phyloP scores from a whole-genome alignment of 176 grass and related monocot species.

The Paspalum notatum region DNA sequence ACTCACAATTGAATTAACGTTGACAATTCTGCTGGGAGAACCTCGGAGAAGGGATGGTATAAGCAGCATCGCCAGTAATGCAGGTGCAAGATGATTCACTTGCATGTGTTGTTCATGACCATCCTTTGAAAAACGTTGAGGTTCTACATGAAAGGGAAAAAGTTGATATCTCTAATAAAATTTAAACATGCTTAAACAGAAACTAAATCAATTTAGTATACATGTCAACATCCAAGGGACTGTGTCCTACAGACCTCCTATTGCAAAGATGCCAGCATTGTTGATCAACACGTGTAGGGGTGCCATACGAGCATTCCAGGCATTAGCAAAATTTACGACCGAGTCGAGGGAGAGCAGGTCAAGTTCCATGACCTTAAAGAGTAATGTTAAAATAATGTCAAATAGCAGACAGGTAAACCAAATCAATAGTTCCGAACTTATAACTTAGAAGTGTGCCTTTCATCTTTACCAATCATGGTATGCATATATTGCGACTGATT shows the following conservation, averaged over 20 bases:
- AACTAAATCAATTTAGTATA: neutral
- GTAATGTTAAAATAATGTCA: conserved; percentile 40
- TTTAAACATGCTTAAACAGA: neutral
- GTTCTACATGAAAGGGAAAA: conserved; percentile 52
- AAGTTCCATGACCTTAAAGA: conserved; percentile 96
- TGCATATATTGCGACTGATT: conserved; percentile 8
- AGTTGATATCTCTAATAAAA: neutral
- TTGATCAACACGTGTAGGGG: conserved; percentile 93
- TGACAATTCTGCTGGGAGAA: conserved; percentile 94
- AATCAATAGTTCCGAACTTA: conserved; percentile 23
- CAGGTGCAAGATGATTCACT: conserved; percentile 97
- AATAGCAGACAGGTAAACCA: conserved; percentile 4
- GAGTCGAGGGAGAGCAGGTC: conserved; percentile 89
- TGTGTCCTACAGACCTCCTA: conserved; percentile 69
- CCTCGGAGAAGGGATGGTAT: conserved; percentile 95
- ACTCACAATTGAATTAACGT: conserved; percentile 95
- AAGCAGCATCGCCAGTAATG: conserved; percentile 82
- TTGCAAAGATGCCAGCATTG: conserved; percentile 92
- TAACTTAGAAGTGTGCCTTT: neutral
- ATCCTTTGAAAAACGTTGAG: conserved; percentile 89
- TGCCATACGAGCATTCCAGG: conserved; percentile 86
- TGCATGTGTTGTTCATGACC: conserved; percentile 97
- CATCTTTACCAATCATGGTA: conserved; percentile 20
- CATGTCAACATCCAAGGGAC: neutral
- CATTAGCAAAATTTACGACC: conserved; percentile 86